Base-by-base conservation (phyloP, 2,329 filamentous ascomycete species). In the Cladosporium oxysporum region DNA sequence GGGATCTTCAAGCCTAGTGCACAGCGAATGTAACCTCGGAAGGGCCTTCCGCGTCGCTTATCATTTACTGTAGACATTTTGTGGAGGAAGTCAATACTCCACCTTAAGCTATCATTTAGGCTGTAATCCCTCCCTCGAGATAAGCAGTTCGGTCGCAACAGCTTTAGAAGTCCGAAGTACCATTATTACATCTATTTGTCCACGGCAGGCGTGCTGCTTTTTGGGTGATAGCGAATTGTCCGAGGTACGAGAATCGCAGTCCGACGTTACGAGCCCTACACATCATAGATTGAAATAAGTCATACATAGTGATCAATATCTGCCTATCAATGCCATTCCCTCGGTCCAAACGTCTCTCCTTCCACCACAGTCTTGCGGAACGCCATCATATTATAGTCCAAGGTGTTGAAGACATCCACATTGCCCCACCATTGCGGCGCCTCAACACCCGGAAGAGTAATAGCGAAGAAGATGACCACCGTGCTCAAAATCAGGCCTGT, bases 371-470 rank as follows among this genome's bases (percentile, higher is more conserved):
- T 83, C 64, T 70, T 71, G 14, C 69, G 58, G 16, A 71, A 66
- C 3, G 72, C 72, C n/a, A 70, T 74, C 8, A 68, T 69, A 50
- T 70, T 52, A 10, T 66, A 58, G 37, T 73, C 70, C 69, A 71
- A 70, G 5, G 70, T 74, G 61, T 71, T 71, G 28, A 70, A 73
- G 5, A 71, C 69, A 5, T 94, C 85, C 74, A 95, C 91, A 0
- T 92, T 96, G 0, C 92, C 92, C 92, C 92, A 96, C 92, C 92
- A 96, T 65, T 83, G 87, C 74, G 95, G 93, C 31, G 84, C 83
- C 47, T 87, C 84, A 81, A 90, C 90, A 82, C 84, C 91, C 0
- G 92, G 90, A 74, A 93, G 94, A n/a, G 95, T 85, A 70, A 96
- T 90, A 1, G 88, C 91, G 72, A 96, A 94, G 76, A 96, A 96